Base-by-base conservation (phyloP, 441 rosid species). In the Omphalea diandra region DNA sequence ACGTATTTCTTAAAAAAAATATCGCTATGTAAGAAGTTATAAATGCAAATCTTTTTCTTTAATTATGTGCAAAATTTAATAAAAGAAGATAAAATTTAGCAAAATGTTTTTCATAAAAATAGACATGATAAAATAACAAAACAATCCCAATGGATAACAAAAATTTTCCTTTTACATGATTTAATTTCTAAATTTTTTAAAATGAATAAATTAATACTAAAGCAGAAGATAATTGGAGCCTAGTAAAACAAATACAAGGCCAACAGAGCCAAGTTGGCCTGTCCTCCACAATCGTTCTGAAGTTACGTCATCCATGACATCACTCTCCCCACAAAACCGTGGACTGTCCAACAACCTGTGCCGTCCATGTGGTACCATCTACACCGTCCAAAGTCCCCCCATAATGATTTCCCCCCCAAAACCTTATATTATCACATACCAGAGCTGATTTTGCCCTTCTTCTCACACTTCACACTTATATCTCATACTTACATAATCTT, bases 261-360 rank as follows among this genome's bases (percentile, higher is more conserved):
- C 62, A 71, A 73, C 68, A 65, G 65, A 35, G 72, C 81, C 80
- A 82, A 82, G 58, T 74, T 67, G 81, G 71, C 20, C 31, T 75
- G 76, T 74, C 82, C 84, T 55, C 68, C 80, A 73, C 78, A 73
- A 80, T 83, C 75, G 79, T 84, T 68, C 53, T 5, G 52, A 65
- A 58, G 3, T 76, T 73, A 74, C 83, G 71, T 75, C 92, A 89
- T 65, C 47, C 87, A 74, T 86, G 83, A 82, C 83, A 73, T 85
- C 91, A 87, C 64, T 65, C 12, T 50, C 86, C 83, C 84, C 85
- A 83, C 90, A 85, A 63, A 35, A 54, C 75, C 69, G 29, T 67
- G 59, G 74, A 68, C 82, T 77, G 81, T 68, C 83, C 74, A 74
- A 72, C 70, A 15, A 66, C 31, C 75, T 57, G 46, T 17, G 18